These are phyloP conservation scores for Termitomyces bulborhizus DNA, from an alignment of 768 basidiomycete genomes.

Conservation along the genomic window DNA sequence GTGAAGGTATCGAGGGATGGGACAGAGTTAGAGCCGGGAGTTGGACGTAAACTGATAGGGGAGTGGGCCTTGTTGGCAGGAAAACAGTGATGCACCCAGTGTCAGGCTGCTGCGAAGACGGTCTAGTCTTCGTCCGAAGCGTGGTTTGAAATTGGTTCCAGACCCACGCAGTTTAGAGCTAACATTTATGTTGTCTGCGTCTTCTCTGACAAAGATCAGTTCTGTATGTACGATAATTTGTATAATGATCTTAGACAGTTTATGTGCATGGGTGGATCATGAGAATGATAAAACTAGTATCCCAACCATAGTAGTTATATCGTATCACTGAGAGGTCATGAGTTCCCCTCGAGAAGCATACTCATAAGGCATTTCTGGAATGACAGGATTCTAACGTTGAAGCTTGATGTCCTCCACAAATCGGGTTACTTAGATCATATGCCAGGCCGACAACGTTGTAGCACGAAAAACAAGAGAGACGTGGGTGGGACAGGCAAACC, in stretches of 20 bases:
- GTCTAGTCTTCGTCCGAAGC: not conserved
- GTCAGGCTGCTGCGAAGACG: not conserved
- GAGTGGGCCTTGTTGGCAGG: slow-evolving; percentile 51
- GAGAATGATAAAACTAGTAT: not conserved
- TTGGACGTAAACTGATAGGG: slow-evolving; percentile 61
- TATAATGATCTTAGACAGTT: not conserved
- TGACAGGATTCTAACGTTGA: not conserved
- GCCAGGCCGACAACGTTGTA: too few species aligned
- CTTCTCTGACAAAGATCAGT: not conserved
- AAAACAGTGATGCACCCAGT: slow-evolving; percentile 1
- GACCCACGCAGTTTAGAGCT: not conserved
- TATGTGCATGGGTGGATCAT: too few species aligned
- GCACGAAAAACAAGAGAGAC: too few species aligned
- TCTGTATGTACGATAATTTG: not conserved
- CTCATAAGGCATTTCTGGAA: not conserved
- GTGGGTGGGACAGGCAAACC: too few species aligned
- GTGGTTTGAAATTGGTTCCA: slow-evolving; percentile 4
- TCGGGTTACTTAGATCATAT: too few species aligned
- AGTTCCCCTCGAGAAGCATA: not conserved
- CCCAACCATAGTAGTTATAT: too few species aligned
- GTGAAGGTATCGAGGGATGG: slow-evolving; percentile 85
- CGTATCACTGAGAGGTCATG: too few species aligned
- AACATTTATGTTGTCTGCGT: not conserved
- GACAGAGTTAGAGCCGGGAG: slow-evolving; percentile 81
- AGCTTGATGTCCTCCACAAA: too few species aligned